Conservation (phyloP, 2,329 filamentous ascomycete genomes). For the Penicillium sp. region DNA sequence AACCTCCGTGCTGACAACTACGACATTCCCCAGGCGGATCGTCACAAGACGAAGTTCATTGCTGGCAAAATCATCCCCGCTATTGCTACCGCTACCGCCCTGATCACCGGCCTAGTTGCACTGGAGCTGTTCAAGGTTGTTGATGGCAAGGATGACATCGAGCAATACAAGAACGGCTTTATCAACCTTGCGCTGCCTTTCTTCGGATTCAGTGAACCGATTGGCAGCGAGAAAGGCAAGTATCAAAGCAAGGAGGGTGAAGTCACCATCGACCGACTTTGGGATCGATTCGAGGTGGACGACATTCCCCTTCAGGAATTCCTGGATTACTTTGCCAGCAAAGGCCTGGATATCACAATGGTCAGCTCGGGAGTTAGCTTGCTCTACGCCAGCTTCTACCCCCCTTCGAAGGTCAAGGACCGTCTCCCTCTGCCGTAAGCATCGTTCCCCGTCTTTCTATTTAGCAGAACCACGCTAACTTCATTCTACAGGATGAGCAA, state of each 20-base stretch:
- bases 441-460: background rate
- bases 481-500: slow-evolving; percentile 73
- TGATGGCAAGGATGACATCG: slow-evolving; percentile 93
- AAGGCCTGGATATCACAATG: slow-evolving; percentile 85
- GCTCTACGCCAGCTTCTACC: slow-evolving; percentile 92
- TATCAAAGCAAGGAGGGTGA: slow-evolving; percentile 78
- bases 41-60: slow-evolving; percentile 99
- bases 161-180: slow-evolving; percentile 99
- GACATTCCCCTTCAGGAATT: slow-evolving; percentile 86
- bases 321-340: slow-evolving; percentile 76
- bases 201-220: slow-evolving; percentile 97
- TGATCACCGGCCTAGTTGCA: slow-evolving; percentile 91
- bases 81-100: slow-evolving; percentile 93
- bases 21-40: slow-evolving; percentile 88
- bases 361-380: slow-evolving; percentile 96
- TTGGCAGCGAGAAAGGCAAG: slow-evolving; percentile 88
- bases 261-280: slow-evolving; percentile 90
- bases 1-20: slow-evolving; percentile 98
- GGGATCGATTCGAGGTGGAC: slow-evolving; percentile 93
- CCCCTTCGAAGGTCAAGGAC: slow-evolving; percentile 80
- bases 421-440: slow-evolving; percentile 72
- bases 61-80: slow-evolving; percentile 99
- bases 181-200: slow-evolving; percentile 95
- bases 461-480: slow-evolving; percentile 30
- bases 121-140: slow-evolving; percentile 96